Evolutionary conservation across 768 basidiomycete species (phyloP).

Genomic region (Lactarius vividus): DNA sequence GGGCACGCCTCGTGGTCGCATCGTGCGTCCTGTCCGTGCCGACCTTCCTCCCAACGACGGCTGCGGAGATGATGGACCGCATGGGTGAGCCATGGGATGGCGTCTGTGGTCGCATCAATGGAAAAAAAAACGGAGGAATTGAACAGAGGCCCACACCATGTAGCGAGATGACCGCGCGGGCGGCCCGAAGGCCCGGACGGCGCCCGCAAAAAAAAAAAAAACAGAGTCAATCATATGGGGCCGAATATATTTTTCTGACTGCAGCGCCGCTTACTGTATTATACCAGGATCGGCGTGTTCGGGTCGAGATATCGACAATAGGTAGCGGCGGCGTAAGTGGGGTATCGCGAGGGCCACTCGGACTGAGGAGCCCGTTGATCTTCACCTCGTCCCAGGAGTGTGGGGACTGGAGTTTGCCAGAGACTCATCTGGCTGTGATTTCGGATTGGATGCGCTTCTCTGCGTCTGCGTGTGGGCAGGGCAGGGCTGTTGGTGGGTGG

Average conservation of each 20-base stretch:
- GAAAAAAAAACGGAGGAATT: neutral
- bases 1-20: slow-evolving; percentile 34
- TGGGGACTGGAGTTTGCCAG: neutral
- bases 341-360: slow-evolving; percentile 38
- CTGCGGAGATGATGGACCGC: neutral
- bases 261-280: too few species aligned
- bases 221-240: too few species aligned
- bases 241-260: too few species aligned
- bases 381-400: neutral
- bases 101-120: neutral
- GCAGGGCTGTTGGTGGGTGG: neutral
- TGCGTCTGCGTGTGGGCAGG: neutral
- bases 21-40: slow-evolving; percentile 29
- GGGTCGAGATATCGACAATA: slow-evolving; percentile 43
- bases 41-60: neutral
- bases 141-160: slow-evolving; percentile 31
- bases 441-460: neutral
- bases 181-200: neutral
- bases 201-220: neutral
- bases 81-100: neutral
- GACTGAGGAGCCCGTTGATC: slow-evolving; percentile 31
- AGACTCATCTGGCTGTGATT: neutral
- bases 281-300: slow-evolving; percentile 41
- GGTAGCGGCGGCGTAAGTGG: slow-evolving; percentile 37
- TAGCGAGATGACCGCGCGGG: slow-evolving; percentile 34